Evolutionary conservation across 2,329 filamentous ascomycete species (phyloP).

Genomic region (Pseudogymnoascus sp.): DNA sequence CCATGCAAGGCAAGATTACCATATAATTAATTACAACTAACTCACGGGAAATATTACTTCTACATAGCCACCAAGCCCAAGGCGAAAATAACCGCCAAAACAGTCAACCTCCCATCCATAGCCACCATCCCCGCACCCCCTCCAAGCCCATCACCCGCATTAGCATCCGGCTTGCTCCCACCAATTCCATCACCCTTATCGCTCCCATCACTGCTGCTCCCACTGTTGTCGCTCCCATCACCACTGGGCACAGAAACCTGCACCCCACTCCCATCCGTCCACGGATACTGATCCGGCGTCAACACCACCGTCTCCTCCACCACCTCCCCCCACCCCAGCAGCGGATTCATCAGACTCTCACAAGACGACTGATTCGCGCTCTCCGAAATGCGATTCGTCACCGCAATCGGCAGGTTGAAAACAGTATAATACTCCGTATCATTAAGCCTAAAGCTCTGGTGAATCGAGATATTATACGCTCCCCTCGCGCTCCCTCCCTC

Average conservation of each 20-base stretch:
- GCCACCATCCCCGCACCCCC: neutral
- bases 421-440: conserved; percentile 60
- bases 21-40: neutral
- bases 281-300: conserved; percentile 2
- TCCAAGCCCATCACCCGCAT: conserved; percentile 2
- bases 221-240: neutral
- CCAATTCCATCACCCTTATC: neutral
- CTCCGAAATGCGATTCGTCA: conserved; percentile 55
- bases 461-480: conserved; percentile 54
- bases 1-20: neutral
- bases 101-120: neutral
- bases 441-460: conserved; percentile 63
- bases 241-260: neutral
- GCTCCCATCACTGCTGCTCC: neutral
- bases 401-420: conserved; percentile 62
- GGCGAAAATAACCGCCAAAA: conserved; percentile 2
- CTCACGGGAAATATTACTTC: neutral
- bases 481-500: conserved; percentile 10
- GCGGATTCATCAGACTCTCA: neutral
- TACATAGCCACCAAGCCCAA: conserved; percentile 3
- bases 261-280: conserved; percentile 10
- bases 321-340: neutral
- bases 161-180: neutral
- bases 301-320: neutral
- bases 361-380: conserved; percentile 2